Evolutionary conservation across 1,139 yeast genomes (phyloP).

Genomic region (Yamadazyma siamensis): DNA sequence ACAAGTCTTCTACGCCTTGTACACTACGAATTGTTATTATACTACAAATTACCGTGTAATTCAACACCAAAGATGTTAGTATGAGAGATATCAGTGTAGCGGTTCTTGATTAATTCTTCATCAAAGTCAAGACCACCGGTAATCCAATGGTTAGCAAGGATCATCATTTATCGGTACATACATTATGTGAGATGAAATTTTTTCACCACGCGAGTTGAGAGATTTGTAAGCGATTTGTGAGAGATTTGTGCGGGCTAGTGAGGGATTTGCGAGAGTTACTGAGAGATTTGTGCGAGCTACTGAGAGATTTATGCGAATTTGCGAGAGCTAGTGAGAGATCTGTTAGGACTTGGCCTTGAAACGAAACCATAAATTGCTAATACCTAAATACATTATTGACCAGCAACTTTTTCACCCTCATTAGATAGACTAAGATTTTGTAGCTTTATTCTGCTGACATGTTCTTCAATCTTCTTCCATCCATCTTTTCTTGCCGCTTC

Average conservation of each 20-base stretch:
- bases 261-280: too few species aligned
- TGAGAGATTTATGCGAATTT: too few species aligned
- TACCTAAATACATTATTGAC: constrained; percentile 15
- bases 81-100: constrained; percentile 22
- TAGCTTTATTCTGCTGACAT: constrained; percentile 35
- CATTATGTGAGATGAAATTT: neutral
- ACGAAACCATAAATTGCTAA: too few species aligned
- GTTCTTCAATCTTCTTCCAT: constrained; percentile 71
- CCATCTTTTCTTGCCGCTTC: constrained; percentile 65
- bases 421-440: constrained; percentile 3
- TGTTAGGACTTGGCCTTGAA: too few species aligned
- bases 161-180: constrained; percentile 12
- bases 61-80: constrained; percentile 10
- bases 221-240: too few species aligned
- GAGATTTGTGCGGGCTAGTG: too few species aligned
- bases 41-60: too few species aligned
- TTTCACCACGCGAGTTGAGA: too few species aligned
- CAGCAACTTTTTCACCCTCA: constrained; percentile 14
- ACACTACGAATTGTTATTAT: too few species aligned
- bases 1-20: too few species aligned
- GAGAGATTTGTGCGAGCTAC: too few species aligned
- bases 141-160: constrained; percentile 15
- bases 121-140: constrained; percentile 13
- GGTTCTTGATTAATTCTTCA: constrained; percentile 24
- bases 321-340: too few species aligned